These are phyloP conservation scores for Sphagnurus paluster DNA, from an alignment of 1,284 basidiomycete species.

Conservation along the genomic window DNA sequence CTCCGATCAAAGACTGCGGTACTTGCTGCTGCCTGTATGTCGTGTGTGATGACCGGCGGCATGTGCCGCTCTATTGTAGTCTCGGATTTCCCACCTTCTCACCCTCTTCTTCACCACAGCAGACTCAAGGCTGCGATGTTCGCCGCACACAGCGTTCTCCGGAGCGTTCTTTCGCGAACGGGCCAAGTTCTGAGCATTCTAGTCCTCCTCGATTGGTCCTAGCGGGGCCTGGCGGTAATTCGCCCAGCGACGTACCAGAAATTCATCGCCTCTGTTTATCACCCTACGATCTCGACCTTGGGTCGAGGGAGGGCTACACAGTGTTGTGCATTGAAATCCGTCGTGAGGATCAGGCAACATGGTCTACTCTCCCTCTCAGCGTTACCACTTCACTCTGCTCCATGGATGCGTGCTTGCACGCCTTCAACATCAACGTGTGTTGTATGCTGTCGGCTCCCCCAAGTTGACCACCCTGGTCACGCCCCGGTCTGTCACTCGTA, in stretches of 20 bases:
- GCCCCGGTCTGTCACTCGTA: not conserved
- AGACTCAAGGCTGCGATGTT: constrained; percentile 44
- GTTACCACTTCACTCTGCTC: constrained; percentile 11
- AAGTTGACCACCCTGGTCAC: constrained; percentile 8
- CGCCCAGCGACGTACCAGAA: constrained; percentile 40
- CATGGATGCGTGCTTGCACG: too few species aligned
- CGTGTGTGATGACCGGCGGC: too few species aligned
- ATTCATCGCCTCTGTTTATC: constrained; percentile 22
- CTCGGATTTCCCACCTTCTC: not conserved
- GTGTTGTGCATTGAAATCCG: constrained; percentile 34
- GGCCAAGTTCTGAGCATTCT: constrained; percentile 45
- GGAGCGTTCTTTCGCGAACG: constrained; percentile 34
- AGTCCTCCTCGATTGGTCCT: constrained; percentile 40
- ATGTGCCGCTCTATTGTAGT: too few species aligned
- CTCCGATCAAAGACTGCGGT: too few species aligned
- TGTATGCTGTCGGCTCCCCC: constrained; percentile 10
- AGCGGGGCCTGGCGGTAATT: constrained; percentile 34
- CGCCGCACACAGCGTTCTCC: constrained; percentile 32
- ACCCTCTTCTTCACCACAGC: constrained; percentile 31
- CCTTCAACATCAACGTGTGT: constrained; percentile 17
- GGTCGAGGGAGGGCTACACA: constrained; percentile 24
- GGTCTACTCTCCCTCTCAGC: constrained; percentile 8
- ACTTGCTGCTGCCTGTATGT: too few species aligned
- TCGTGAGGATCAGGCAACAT: constrained; percentile 34
- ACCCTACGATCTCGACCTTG: constrained; percentile 28